Evolutionary conservation across 2,329 filamentous ascomycete species (phyloP).

Genomic region (Sporothrix pallida): DNA sequence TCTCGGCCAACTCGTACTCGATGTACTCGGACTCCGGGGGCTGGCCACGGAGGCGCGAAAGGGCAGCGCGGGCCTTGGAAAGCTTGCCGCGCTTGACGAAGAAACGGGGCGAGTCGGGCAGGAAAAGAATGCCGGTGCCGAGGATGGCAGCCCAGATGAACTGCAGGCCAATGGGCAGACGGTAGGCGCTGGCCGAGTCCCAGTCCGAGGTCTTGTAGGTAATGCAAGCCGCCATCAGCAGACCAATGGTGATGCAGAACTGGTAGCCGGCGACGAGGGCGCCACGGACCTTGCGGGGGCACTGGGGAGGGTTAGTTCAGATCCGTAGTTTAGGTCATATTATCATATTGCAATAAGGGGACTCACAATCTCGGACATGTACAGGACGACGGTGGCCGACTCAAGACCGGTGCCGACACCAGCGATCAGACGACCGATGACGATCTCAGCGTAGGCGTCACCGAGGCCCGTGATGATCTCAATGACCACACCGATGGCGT

Average conservation of each 20-base stretch:
- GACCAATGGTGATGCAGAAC: slow-evolving; percentile 74
- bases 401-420: slow-evolving; percentile 81
- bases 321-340: background rate
- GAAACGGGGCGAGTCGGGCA: slow-evolving; percentile 86
- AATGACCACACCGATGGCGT: slow-evolving; percentile 69
- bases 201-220: slow-evolving; percentile 72
- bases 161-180: slow-evolving; percentile 81
- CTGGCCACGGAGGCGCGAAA: slow-evolving; percentile 76
- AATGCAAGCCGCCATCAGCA: slow-evolving; percentile 61
- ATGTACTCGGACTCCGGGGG: slow-evolving; percentile 74
- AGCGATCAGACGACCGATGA: slow-evolving; percentile 75
- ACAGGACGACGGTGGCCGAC: slow-evolving; percentile 79
- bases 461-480: slow-evolving; percentile 62
- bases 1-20: slow-evolving; percentile 79
- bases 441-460: slow-evolving; percentile 64
- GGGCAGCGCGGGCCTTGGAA: slow-evolving; percentile 64
- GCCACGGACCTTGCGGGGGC: slow-evolving; percentile 67
- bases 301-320: background rate
- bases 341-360: background rate
- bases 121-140: slow-evolving; percentile 70
- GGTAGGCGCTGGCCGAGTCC: slow-evolving; percentile 70
- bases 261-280: slow-evolving; percentile 67
- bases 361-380: slow-evolving; percentile 79
- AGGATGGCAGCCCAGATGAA: slow-evolving; percentile 82
- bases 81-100: slow-evolving; percentile 79